Evolutionary conservation across 306 rosid genomes (phyloP).

Genomic region (Prinsepia uniflora): DNA sequence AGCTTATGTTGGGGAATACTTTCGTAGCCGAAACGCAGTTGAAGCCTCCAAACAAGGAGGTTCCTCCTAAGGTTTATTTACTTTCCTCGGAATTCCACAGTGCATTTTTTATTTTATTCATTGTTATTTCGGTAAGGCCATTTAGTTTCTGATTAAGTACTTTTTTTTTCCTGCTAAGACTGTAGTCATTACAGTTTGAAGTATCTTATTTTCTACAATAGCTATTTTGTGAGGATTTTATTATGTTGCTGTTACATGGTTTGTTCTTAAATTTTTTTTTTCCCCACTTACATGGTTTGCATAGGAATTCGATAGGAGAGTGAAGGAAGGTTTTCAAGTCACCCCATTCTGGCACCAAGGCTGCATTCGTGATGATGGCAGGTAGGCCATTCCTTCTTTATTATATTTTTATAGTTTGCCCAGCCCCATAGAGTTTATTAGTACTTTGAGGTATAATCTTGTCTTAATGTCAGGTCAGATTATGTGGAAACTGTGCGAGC

Average conservation of each 20-base stretch:
- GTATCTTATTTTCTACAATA: slow-evolving; percentile 1
- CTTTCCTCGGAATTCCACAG: slow-evolving; percentile 7
- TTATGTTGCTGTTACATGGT: neutral
- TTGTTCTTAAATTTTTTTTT: neutral
- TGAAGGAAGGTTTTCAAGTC: slow-evolving; percentile 91
- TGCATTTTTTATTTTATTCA: neutral
- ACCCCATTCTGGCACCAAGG: slow-evolving; percentile 96
- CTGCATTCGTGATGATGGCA: slow-evolving; percentile 81
- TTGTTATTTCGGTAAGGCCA: neutral
- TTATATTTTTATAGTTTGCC: neutral
- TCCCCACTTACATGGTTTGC: slow-evolving; percentile 14
- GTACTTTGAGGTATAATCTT: neutral
- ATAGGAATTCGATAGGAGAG: slow-evolving; percentile 73
- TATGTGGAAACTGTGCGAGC: slow-evolving; percentile 74
- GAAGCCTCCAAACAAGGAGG: slow-evolving; percentile 75
- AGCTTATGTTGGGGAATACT: slow-evolving; percentile 76
- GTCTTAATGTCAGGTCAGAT: slow-evolving; percentile 56
- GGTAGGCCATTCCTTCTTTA: slow-evolving; percentile 34
- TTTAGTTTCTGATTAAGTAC: neutral
- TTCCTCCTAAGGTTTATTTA: slow-evolving; percentile 62
- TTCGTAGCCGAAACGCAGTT: slow-evolving; percentile 43
- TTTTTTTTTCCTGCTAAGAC: neutral
- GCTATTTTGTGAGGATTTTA: slow-evolving; percentile 1
- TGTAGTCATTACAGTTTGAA: neutral
- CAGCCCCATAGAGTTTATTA: neutral